Conservation (phyloP, 164 flowering plant species). For the Piper betle region DNA sequence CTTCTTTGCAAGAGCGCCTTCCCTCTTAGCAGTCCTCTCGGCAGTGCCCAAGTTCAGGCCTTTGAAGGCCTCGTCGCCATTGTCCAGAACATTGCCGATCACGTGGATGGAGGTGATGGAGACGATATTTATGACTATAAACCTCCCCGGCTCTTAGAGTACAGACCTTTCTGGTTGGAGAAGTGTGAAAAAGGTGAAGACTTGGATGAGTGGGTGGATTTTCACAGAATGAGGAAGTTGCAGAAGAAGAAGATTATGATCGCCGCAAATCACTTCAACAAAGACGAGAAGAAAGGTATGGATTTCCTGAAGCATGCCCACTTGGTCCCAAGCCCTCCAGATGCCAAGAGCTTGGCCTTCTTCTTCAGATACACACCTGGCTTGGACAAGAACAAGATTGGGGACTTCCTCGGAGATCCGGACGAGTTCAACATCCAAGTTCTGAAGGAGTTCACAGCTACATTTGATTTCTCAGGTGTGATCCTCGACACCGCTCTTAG, state of each 20-base stretch:
- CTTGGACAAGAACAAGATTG: conserved; percentile 59
- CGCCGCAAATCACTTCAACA: conserved; percentile 68
- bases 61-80: conserved; percentile 64
- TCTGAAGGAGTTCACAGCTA: conserved; percentile 63
- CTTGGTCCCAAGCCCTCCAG: conserved; percentile 56
- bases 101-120: conserved; percentile 23
- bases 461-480: conserved; percentile 73
- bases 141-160: conserved; percentile 28
- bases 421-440: conserved; percentile 65
- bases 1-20: conserved; percentile 72
- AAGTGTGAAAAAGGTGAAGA: conserved; percentile 19
- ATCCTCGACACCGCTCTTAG: conserved; percentile 69
- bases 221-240: conserved; percentile 37
- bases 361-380: conserved; percentile 64
- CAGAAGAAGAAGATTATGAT: conserved; percentile 72
- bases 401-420: conserved; percentile 91
- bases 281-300: conserved; percentile 81
- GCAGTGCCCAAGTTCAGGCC: conserved; percentile 60
- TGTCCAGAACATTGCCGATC: conserved; percentile 66
- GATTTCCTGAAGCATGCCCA: conserved; percentile 50
- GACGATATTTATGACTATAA: conserved; percentile 9
- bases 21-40: conserved; percentile 32
- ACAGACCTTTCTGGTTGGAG: conserved; percentile 67
- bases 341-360: conserved; percentile 50
- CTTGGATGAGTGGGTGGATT: conserved; percentile 43